Conservation (phyloP, 805 yeast species). For the Yamadazyma scolyti region DNA sequence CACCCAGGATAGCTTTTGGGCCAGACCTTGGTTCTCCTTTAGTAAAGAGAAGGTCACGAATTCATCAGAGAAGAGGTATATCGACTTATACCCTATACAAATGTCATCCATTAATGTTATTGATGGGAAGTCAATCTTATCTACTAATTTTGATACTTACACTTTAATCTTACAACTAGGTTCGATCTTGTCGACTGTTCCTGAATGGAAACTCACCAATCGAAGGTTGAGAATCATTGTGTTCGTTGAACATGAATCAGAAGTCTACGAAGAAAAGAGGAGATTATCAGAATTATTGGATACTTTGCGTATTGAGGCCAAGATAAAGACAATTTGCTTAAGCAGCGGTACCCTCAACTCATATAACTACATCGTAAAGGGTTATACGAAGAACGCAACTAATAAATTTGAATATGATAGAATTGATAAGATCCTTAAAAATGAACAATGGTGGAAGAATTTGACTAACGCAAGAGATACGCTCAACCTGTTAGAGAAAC, state of each 20-base stretch:
- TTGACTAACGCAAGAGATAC: constrained; percentile 54
- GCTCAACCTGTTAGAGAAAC: constrained; percentile 30
- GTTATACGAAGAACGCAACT: constrained; percentile 39
- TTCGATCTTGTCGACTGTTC: constrained; percentile 88
- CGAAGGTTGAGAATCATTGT: constrained; percentile 78
- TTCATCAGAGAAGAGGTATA: constrained; percentile 49
- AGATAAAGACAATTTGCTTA: constrained; percentile 69
- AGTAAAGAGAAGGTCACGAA: constrained; percentile 15
- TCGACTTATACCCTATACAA: constrained; percentile 94
- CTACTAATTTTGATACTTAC: constrained; percentile 94
- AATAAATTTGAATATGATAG: constrained; percentile 29
- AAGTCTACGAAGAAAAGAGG: constrained; percentile 63
- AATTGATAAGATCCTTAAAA: constrained; percentile 48
- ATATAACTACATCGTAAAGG: constrained; percentile 77
- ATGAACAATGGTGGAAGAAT: constrained; percentile 87
- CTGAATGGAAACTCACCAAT: constrained; percentile 75
- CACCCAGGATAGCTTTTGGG: constrained; percentile 16
- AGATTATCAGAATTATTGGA: constrained; percentile 63
- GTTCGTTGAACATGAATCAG: constrained; percentile 76
- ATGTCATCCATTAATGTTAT: constrained; percentile 82
- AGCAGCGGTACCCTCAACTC: constrained; percentile 50
- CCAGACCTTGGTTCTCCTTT: constrained; percentile 5
- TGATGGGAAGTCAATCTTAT: constrained; percentile 64
- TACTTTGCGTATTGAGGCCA: constrained; percentile 81
- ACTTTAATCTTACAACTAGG: constrained; percentile 92